Evolutionary conservation across 192 early-diverging fungal species (phyloP).

Genomic region (Thoreauomyces humboldtii): DNA sequence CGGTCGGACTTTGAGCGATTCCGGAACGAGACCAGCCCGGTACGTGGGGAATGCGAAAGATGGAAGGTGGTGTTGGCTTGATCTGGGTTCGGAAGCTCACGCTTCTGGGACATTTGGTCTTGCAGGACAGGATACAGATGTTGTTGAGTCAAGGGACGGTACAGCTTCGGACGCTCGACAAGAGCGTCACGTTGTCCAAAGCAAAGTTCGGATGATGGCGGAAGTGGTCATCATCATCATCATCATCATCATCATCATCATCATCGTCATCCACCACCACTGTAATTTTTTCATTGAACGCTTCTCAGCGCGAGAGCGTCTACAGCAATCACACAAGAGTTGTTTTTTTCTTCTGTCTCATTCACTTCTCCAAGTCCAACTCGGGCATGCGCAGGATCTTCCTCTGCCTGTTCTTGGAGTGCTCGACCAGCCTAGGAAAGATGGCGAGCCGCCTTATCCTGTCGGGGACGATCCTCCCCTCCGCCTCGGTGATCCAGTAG

Average conservation of each 20-base stretch:
- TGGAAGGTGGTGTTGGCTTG: not conserved
- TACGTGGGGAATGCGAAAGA: conserved; percentile 8
- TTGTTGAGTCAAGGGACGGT: conserved; percentile 26
- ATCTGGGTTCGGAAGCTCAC: not conserved
- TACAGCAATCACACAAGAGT: no score
- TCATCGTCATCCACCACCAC: no score
- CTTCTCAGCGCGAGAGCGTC: no score
- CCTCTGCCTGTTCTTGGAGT: conserved; percentile 75
- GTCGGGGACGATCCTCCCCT: conserved; percentile 33
- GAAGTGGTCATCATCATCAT: no score
- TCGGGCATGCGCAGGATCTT: conserved; percentile 84
- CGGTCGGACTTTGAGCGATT: conserved; percentile 50
- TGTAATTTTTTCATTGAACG: no score
- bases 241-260: no score
- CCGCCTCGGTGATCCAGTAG: conserved; percentile 73
- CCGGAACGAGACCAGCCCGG: conserved; percentile 36
- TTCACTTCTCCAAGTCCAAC: conserved; percentile 22
- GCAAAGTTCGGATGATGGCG: conserved; percentile 7
- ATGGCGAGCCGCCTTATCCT: conserved; percentile 35
- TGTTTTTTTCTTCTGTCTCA: no score
- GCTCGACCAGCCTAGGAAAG: conserved; percentile 56
- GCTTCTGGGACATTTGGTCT: no score
- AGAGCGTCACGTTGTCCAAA: conserved; percentile 27
- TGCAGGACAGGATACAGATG: conserved; percentile 19
- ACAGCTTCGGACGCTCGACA: conserved; percentile 27